A percentile compares a stretch with the other conserved stretches of the same genome.
Evolutionary conservation across 306 rosid species (phyloP).

Genomic region (Comarum palustre): DNA sequence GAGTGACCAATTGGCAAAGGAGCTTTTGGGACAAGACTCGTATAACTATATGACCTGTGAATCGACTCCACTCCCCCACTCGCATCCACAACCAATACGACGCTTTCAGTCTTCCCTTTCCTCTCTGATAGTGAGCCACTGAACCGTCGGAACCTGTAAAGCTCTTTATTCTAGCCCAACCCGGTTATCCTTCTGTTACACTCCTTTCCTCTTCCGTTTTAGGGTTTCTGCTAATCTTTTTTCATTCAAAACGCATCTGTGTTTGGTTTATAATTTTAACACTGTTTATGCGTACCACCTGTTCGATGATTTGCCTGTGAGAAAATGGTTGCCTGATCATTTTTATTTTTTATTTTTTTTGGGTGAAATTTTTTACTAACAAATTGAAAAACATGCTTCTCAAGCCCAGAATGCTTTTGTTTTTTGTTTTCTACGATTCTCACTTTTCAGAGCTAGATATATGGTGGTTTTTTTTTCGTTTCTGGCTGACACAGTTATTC

Average conservation of each 20-base stretch:
- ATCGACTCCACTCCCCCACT: no score
- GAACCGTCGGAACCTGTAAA: neutral
- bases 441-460: neutral
- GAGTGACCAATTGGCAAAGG: neutral
- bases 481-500: neutral
- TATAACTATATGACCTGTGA: no score
- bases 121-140: neutral
- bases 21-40: neutral
- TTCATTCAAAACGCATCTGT: neutral
- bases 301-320: slow-evolving; percentile 20
- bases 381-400: neutral
- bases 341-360: neutral
- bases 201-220: neutral
- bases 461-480: neutral
- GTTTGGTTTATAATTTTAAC: neutral
- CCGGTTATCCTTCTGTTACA: neutral
- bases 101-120: neutral
- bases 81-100: neutral
- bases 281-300: slow-evolving; percentile 12
- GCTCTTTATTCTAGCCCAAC: neutral
- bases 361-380: neutral
- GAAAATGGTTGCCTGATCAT: neutral
- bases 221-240: slow-evolving; percentile 1
- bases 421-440: neutral
- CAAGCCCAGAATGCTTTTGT: neutral